Conservation (phyloP, 345 rosid genomes). For the Eucalyptus globulus region DNA sequence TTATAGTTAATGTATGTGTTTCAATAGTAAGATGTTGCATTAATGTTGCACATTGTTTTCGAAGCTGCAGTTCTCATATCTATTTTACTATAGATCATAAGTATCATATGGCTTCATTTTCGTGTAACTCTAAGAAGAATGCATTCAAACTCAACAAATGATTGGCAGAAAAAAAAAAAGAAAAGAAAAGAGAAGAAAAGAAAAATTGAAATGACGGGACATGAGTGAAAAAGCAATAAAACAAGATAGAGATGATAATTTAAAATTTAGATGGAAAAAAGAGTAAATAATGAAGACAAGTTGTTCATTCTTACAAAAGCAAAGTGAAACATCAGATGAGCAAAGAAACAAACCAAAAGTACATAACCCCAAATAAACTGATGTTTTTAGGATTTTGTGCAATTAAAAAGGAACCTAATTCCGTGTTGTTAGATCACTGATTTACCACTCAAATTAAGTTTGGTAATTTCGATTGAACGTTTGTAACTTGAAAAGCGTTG, state of each 20-base stretch:
- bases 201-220: background rate
- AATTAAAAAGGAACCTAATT: background rate
- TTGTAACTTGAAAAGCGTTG: no score
- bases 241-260: background rate
- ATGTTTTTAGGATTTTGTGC: fast-evolving
- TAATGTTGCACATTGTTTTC: no score
- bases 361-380: background rate
- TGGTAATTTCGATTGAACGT: no score
- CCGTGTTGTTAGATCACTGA: fast-evolving
- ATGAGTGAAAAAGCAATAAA: no score
- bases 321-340: no score
- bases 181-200: fast-evolving
- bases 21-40: no score
- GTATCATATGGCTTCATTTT: background rate
- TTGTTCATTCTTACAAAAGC: background rate
- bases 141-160: background rate
- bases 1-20: no score
- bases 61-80: fast-evolving
- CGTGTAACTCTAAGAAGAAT: background rate
- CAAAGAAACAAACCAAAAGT: background rate
- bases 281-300: background rate
- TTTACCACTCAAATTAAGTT: no score
- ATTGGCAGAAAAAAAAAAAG: no score
- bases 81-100: no score
- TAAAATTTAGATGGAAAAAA: background rate